Evolutionary conservation across 768 basidiomycete genomes (phyloP).

Genomic region (Mycena chlorophos): DNA sequence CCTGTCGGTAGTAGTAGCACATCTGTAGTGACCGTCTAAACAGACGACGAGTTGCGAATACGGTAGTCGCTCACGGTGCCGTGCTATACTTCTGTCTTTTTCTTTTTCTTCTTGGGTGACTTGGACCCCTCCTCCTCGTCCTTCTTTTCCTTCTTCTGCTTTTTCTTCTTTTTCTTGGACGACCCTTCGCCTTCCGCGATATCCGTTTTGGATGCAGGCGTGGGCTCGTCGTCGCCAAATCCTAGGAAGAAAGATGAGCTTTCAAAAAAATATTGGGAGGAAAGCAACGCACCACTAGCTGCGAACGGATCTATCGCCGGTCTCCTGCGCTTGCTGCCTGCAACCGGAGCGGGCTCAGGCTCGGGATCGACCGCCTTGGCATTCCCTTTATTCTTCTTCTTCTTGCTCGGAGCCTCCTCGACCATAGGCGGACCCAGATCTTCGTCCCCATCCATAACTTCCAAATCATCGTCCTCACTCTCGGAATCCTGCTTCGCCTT

Average conservation of each 20-base stretch:
- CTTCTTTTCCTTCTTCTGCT: conserved; percentile 6
- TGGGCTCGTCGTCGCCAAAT: neutral
- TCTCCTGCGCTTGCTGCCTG: conserved; percentile 48
- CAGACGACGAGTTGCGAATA: too few relatives aligned
- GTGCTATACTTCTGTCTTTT: conserved; percentile 12
- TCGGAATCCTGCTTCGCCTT: conserved; percentile 47
- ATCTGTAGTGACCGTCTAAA: too few relatives aligned
- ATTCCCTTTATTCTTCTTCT: conserved; percentile 41
- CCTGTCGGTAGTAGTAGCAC: too few relatives aligned
- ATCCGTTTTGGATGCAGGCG: neutral
- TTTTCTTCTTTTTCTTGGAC: conserved; percentile 16
- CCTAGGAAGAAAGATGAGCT: neutral
- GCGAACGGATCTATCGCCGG: conserved; percentile 65
- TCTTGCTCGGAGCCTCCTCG: conserved; percentile 20
- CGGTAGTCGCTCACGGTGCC: too few relatives aligned
- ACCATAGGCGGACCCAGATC: conserved; percentile 10
- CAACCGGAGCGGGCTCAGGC: conserved; percentile 9
- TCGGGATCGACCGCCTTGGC: conserved; percentile 22
- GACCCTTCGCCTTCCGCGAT: neutral
- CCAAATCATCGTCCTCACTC: conserved; percentile 42
- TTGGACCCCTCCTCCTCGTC: neutral
- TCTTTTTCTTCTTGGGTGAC: conserved; percentile 17
- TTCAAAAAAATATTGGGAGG: neutral
- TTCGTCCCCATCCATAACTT: conserved; percentile 41
- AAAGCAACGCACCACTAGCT: conserved; percentile 4